These are phyloP conservation scores for Lichtheimia ramosa DNA, from an alignment of 371 early-diverging fungal genomes.

Conservation along the genomic window DNA sequence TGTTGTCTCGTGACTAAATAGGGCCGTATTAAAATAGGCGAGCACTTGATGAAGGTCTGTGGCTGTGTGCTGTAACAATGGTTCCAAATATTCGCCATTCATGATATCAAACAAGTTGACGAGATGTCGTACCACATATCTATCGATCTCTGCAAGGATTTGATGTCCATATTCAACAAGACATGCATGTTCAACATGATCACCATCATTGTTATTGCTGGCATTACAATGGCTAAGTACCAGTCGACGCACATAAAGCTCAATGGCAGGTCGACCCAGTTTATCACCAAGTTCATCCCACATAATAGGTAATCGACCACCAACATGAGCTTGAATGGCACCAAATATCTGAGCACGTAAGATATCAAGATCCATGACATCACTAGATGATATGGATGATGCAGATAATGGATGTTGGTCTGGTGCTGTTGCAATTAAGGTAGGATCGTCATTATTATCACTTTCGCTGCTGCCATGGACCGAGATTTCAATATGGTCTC, in stretches of 20 bases:
- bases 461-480: slow-evolving; percentile 4
- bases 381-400: background rate
- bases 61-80: slow-evolving; percentile 35
- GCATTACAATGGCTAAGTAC: slow-evolving; percentile 19
- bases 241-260: slow-evolving; percentile 19
- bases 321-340: slow-evolving; percentile 44
- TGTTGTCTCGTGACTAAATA: slow-evolving; percentile 23
- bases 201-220: background rate
- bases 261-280: slow-evolving; percentile 30
- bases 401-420: slow-evolving; percentile 6
- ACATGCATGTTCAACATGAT: slow-evolving; percentile 23
- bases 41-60: slow-evolving; percentile 33
- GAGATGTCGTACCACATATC: slow-evolving; percentile 25
- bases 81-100: slow-evolving; percentile 28
- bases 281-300: slow-evolving; percentile 41
- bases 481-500: slow-evolving; percentile 29
- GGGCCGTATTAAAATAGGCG: slow-evolving; percentile 37
- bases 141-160: slow-evolving; percentile 30
- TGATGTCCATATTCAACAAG: slow-evolving; percentile 22
- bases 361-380: slow-evolving; percentile 38
- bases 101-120: slow-evolving; percentile 27
- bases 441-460: slow-evolving; percentile 3
- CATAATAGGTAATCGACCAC: slow-evolving; percentile 35
- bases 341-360: slow-evolving; percentile 43
- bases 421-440: slow-evolving; percentile 3